These are phyloP conservation scores for Podaxis sp. DNA, from an alignment of 768 basidiomycete genomes.

Conservation along the genomic window DNA sequence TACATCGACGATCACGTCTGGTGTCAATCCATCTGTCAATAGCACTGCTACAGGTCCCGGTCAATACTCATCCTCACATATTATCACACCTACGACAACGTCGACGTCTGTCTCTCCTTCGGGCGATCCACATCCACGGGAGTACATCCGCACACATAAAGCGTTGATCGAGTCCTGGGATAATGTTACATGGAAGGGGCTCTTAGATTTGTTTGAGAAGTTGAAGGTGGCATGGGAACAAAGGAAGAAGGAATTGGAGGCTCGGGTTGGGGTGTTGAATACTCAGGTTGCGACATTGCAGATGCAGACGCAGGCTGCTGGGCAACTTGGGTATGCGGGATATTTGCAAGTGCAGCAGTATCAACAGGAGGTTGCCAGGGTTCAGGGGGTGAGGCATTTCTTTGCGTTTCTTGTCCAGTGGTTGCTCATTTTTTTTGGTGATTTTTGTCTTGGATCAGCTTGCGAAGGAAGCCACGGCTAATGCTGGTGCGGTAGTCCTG, in stretches of 20 bases:
- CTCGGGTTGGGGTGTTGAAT: constrained; percentile 38
- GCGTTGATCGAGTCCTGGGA: constrained; percentile 71
- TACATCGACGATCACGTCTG: constrained; percentile 16
- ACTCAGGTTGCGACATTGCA: constrained; percentile 26
- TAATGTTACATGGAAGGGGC: constrained; percentile 65
- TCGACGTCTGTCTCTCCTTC: constrained; percentile 24
- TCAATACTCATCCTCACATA: constrained; percentile 7
- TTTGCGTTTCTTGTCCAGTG: not conserved
- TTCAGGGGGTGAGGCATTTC: constrained; percentile 48
- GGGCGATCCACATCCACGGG: constrained; percentile 58
- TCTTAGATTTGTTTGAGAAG: constrained; percentile 54
- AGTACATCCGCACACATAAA: constrained; percentile 64
- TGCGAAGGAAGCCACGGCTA: constrained; percentile 48
- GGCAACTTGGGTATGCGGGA: constrained; percentile 27
- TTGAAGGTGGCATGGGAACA: constrained; percentile 64
- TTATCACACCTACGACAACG: constrained; percentile 4
- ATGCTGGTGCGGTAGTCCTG: constrained; percentile 39
- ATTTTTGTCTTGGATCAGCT: constrained; percentile 29
- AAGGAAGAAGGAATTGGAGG: constrained; percentile 53
- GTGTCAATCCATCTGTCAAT: constrained; percentile 8
- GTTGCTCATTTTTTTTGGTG: not conserved
- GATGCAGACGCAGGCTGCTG: constrained; percentile 31
- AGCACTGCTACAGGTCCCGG: constrained; percentile 13
- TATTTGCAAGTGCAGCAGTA: constrained; percentile 40
- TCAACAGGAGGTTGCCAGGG: constrained; percentile 51